Conservation (phyloP, 2,329 filamentous ascomycete species). For the Graphilbum ipis-grandicollis region DNA sequence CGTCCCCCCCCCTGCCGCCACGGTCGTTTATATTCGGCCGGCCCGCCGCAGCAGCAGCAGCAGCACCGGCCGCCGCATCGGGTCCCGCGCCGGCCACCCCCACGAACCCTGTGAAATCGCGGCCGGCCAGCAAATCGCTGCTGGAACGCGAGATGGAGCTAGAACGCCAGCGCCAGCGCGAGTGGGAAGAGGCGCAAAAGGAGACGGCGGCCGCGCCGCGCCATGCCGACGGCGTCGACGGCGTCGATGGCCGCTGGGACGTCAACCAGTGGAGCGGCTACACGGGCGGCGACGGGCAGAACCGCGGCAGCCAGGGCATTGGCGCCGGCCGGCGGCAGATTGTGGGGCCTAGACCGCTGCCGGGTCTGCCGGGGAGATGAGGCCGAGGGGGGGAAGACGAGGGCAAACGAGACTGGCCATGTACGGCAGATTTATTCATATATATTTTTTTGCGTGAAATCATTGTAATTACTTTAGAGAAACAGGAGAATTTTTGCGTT, state of each 20-base stretch:
- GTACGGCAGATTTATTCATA: too few species aligned
- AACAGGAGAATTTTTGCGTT: too few species aligned
- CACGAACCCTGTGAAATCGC: too few species aligned
- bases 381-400: too few species aligned
- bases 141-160: constrained; percentile 69
- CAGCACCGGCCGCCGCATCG: not conserved
- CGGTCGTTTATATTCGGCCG: constrained; percentile 21
- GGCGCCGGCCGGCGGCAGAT: constrained; percentile 60
- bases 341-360: constrained; percentile 57
- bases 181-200: constrained; percentile 65
- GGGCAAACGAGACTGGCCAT: too few species aligned
- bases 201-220: constrained; percentile 39
- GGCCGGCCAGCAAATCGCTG: constrained; percentile 47
- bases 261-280: constrained; percentile 60
- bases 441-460: too few species aligned
- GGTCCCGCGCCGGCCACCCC: not conserved
- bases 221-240: constrained; percentile 48
- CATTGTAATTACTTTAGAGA: too few species aligned
- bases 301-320: constrained; percentile 45
- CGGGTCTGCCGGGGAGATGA: constrained; percentile 12
- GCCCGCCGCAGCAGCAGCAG: not conserved
- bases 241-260: constrained; percentile 54
- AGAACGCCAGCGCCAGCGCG: constrained; percentile 56
- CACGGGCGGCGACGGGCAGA: constrained; percentile 60
- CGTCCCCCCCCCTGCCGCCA: constrained; percentile 8